Conservation (phyloP, 2,329 filamentous ascomycete species). For the Exophiala phaeomuriformis region DNA sequence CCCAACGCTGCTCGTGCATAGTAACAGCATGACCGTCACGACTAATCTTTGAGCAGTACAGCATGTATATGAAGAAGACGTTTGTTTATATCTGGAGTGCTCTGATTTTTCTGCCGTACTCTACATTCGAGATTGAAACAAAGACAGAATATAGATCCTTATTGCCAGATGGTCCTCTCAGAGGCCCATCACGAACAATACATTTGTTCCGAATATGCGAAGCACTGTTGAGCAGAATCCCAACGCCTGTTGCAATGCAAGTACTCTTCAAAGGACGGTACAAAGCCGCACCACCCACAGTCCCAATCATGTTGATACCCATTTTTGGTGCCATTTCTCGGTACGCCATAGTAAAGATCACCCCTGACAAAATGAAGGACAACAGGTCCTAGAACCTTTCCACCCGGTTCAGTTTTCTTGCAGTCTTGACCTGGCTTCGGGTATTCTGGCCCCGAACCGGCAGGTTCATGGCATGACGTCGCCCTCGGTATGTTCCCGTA, state of each 20-base stretch:
- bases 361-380: background rate
- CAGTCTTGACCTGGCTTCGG: conserved; percentile 61
- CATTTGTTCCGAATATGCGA: background rate
- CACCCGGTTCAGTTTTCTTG: conserved; percentile 52
- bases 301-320: background rate
- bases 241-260: background rate
- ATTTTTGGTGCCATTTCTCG: background rate
- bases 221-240: background rate
- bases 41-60: conserved; percentile 53
- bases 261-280: background rate
- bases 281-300: background rate
- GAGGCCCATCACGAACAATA: background rate
- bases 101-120: background rate
- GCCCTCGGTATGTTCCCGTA: conserved; percentile 82
- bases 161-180: background rate
- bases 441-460: conserved; percentile 88
- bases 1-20: conserved; percentile 70
- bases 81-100: background rate
- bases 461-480: conserved; percentile 84
- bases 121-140: background rate
- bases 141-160: background rate
- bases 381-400: conserved; percentile 42
- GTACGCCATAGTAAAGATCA: background rate
- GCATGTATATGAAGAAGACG: background rate
- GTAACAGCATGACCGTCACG: conserved; percentile 85